Evolutionary conservation across 148 eudicot genomes (phyloP), one percentile per base, ranked within the genome.

Genomic region (Gaultheria prostrata): DNA sequence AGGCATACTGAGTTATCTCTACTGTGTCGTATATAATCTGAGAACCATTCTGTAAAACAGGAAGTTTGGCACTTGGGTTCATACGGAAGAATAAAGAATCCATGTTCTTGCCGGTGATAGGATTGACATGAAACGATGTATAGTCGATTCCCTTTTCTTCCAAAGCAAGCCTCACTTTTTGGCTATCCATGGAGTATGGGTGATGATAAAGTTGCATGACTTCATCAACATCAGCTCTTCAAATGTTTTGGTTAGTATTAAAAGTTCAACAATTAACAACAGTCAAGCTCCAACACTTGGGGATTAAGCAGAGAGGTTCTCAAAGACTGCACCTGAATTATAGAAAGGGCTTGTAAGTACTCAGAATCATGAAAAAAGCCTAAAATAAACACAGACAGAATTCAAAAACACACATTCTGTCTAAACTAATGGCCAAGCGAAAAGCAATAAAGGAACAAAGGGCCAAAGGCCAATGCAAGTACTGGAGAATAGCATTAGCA

Each of bases 191-290:
- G 11, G 97, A 97, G 85, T 88, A 87, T 4, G 98, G 98, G 86
- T 94, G 98, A 89, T 97, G 99, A 82, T 94, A 97, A n/a, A 97
- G 87, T 90, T 97, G 99, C 99, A 97, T 97, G 61, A 61, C 87
- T 73, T 89, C 39, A 77, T 57, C 80, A 84, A 78, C 87, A 89
- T 88, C 80, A 87, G 81, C 89, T 80, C 54, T 81, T 76, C 26
- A 43, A 61, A 71, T 51, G 45, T 28, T 30, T 24, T 45, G 32
- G 8, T 75, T 26, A 69, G 50, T 79, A 14, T 28, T 11, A 50
- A 49, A 49, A 77, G 80, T 28, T 13, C 35, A 54, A 33, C 32
- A 6, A 21, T 26, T 2, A 12, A 45, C 24, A 65, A 46, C 13
- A 63, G 45, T 33, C 74, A 80, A 65, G 54, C 73, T 72, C 71